Evolutionary conservation across 106 monocot species (phyloP), one percentile per base, ranked within the genome.

Genomic region (Posidonia australis): DNA sequence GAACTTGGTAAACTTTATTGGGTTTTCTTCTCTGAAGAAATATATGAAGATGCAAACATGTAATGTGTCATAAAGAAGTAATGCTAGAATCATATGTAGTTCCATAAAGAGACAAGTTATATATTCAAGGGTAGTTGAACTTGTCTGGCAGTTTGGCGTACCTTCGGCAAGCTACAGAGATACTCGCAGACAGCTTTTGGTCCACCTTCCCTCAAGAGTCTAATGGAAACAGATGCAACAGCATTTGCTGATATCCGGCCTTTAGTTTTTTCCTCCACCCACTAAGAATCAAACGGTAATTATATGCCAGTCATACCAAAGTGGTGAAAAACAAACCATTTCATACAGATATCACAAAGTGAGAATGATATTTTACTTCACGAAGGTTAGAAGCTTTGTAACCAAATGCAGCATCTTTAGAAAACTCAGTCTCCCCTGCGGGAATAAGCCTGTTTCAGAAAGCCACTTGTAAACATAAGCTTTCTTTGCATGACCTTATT

Each of bases 241-340:
- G 44, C 74, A 48, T 36, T 72, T 36, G 90, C 84, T 64, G 60
- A 51, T 62, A 90, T 67, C 5, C 84, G 69, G 13, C 90, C 94
- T 71, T 77, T 96, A 42, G 94, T 90, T 81, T 96, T 96, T 79
- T 96, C 94, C 82, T 96, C 87, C 63, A 96, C 77, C 94, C 94
- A 96, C 94, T 96, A 74, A 20, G 19, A 51, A 53, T 31, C 17
- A 23, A 41, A 61, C 13, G 17, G 25, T 62, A 24, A 26, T 29
- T 17, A 49, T 49, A n/a, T n/a, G 1, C 13, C 4, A 1, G 13
- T 36, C 19, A 45, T 25, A 24, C 23, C 23, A 63, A 20, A 63
- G 23, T 36, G 31, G n/a, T 23, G n/a, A n/a, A n/a, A 20, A 14
- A 60, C 60, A 60, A 19, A 60, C 17, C 13, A 52, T 52, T 12